Conservation (phyloP, 2,329 filamentous ascomycete species). For the Penicillium fuscoglaucum region DNA sequence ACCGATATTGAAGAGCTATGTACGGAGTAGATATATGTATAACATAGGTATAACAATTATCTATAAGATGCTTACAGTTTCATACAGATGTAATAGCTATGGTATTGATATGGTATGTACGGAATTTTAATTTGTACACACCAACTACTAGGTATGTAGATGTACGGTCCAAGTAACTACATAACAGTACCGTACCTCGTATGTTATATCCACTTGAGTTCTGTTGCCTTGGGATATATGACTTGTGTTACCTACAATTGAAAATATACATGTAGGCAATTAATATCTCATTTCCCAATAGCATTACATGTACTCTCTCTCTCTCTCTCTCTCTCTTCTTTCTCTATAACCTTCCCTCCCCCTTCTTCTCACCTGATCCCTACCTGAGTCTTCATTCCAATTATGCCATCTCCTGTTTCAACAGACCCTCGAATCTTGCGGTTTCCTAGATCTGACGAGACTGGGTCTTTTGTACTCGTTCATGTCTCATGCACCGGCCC, state of each 20-base stretch:
- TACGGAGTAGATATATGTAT: too few species aligned
- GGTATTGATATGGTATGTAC: too few species aligned
- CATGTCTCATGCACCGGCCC: conserved; percentile 46
- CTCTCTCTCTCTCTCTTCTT: neutral
- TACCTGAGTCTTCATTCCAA: neutral
- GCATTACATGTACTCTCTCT: neutral
- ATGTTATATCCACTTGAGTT: neutral
- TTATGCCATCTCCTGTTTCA: conserved; percentile 16
- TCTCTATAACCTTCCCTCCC: neutral
- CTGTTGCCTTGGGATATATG: conserved; percentile 1
- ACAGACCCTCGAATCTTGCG: conserved; percentile 45
- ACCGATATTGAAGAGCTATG: too few species aligned
- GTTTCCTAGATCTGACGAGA: conserved; percentile 49
- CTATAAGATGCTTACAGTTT: too few species aligned
- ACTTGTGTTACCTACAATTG: neutral
- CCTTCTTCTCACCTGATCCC: conserved; percentile 7
- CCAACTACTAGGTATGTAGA: too few species aligned
- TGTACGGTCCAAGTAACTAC: too few species aligned
- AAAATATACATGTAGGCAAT: neutral
- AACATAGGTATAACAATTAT: too few species aligned
- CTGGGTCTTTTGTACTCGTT: conserved; percentile 49
- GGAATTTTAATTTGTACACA: too few species aligned
- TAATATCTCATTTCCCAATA: neutral
- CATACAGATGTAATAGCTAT: too few species aligned
- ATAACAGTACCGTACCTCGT: too few species aligned